These are phyloP conservation scores for Diplodia mutila DNA, from an alignment of 2,329 filamentous ascomycete genomes.

Conservation along the genomic window DNA sequence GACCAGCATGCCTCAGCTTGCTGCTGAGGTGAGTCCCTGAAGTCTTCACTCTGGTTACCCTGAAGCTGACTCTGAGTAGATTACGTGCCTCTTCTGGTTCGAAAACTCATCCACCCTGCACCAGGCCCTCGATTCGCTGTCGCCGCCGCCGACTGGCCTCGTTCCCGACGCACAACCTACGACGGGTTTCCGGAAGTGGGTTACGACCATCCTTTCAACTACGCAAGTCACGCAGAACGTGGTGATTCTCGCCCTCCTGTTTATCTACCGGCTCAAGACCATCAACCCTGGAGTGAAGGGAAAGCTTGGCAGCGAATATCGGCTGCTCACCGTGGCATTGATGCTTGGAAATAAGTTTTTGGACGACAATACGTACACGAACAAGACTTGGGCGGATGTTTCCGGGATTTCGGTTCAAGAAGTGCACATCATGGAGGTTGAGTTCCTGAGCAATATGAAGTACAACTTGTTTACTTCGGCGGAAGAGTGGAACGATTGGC, in stretches of 20 bases:
- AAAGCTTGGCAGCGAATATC: slow-evolving; percentile 89
- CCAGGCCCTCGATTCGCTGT: slow-evolving; percentile 67
- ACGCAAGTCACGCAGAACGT: slow-evolving; percentile 98
- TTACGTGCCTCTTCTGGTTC: slow-evolving; percentile 98
- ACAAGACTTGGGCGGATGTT: slow-evolving; percentile 99
- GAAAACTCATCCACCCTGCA: slow-evolving; percentile 81
- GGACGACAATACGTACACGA: slow-evolving; percentile 98
- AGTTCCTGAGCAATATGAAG: slow-evolving; percentile 97
- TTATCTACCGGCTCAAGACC: slow-evolving; percentile 91
- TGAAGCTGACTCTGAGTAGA: slow-evolving; percentile 53
- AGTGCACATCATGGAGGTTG: slow-evolving; percentile 99
- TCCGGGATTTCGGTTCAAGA: slow-evolving; percentile 91
- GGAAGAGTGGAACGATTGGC: slow-evolving; percentile 85
- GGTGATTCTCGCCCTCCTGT: slow-evolving; percentile 83
- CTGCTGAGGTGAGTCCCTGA: slow-evolving; percentile 40
- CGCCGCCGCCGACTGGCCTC: slow-evolving; percentile 56
- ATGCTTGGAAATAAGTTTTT: slow-evolving; percentile 99
- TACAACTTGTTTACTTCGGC: slow-evolving; percentile 89
- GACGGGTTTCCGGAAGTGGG: slow-evolving; percentile 89
- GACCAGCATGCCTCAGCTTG: slow-evolving; percentile 45
- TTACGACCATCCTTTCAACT: slow-evolving; percentile 84
- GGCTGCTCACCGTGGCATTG: slow-evolving; percentile 87
- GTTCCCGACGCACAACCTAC: slow-evolving; percentile 74
- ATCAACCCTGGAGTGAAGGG: slow-evolving; percentile 88
- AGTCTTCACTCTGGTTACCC: slow-evolving; percentile 11